phyloP scores from a whole-genome alignment of 352 stramenopile species.

The Pythium dissotocum region DNA sequence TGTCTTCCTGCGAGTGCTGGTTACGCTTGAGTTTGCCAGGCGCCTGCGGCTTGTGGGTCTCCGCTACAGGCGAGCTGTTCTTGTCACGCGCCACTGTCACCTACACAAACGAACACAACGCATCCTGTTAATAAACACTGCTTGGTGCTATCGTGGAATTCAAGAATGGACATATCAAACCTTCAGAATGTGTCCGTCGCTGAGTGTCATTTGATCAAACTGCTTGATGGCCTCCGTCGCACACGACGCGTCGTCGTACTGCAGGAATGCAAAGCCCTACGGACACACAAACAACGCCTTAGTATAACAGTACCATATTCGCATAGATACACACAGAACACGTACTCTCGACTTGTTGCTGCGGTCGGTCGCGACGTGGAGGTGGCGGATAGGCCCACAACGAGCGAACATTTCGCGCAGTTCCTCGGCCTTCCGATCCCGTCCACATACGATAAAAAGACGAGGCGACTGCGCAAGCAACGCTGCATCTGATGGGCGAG shows the following conservation, averaged over 20 bases:
- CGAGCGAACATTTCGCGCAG: slow-evolving; percentile 57
- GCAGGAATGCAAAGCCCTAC: slow-evolving; percentile 75
- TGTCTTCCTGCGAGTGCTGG: slow-evolving; percentile 53
- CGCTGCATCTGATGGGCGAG: not conserved
- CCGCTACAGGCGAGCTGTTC: slow-evolving; percentile 17
- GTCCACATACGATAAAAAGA: slow-evolving; percentile 76
- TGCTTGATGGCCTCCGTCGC: slow-evolving; percentile 56
- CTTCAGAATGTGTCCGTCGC: slow-evolving; percentile 77
- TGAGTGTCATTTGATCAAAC: slow-evolving; percentile 60
- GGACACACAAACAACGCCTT: not conserved
- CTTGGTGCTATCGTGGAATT: not conserved
- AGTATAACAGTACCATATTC: not conserved
- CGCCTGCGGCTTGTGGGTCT: slow-evolving; percentile 11
- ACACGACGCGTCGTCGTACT: slow-evolving; percentile 58
- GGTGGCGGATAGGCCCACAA: slow-evolving; percentile 62
- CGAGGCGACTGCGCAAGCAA: slow-evolving; percentile 22
- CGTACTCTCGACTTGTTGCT: slow-evolving; percentile 73
- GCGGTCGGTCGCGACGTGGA: slow-evolving; percentile 73
- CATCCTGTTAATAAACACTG: not conserved
- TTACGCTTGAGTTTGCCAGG: slow-evolving; percentile 70
- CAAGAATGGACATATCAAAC: slow-evolving; percentile 22
- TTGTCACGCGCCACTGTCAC: slow-evolving; percentile 71
- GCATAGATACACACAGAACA: not conserved
- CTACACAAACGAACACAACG: slow-evolving; percentile 29
- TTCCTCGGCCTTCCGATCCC: slow-evolving; percentile 62